Base-by-base conservation (phyloP, 805 yeast species). In the Ogataea kodamae region DNA sequence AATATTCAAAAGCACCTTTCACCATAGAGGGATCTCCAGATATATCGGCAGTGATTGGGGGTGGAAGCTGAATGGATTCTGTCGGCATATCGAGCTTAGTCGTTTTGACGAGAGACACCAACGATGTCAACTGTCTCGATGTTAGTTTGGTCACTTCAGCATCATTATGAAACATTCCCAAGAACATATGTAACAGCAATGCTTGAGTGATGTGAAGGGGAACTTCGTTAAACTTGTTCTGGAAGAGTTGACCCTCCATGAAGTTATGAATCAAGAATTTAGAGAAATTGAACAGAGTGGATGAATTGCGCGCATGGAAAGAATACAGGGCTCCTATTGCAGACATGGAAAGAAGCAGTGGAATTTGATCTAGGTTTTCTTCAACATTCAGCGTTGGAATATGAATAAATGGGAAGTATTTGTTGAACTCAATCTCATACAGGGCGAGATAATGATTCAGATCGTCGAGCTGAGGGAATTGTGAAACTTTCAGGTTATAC, bases 281-380 rank as follows among this genome's bases (percentile, higher is more conserved):
- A 11, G 85, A 70, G 39, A 83, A 70, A 50, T 80, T 80, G 55
- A 80, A 81, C 38, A 83, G 59, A 7, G 82, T 64, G 48, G 81
- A 68, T 0, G 96, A 84, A 52, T 84, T 84, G 22, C 79, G 62
- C 19, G 87, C 82, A 50, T 83, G 88, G 60, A 82, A 86, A 0
- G 86, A 76, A 50, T 84, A 86, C 14, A 89, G 67, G 0, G 96
- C 95, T 25, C 97, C 97, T 38, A 89, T 75, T 10, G 95, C 81
- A 1, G 92, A 82, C 74, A 88, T 82, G 3, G 94, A 76, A 35
- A 88, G 63, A 5, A 86, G 55, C 28, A 89, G 66, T 2, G 95
- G 89, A 33, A 72, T 65, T 52, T 67, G 64, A 52, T 77, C 56
- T 54, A 78, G 57, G 59, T 70, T 53, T 54, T 70, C 61, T 65